phyloP scores from a whole-genome alignment of 306 rosid species.

The Luffa aegyptiaca region DNA sequence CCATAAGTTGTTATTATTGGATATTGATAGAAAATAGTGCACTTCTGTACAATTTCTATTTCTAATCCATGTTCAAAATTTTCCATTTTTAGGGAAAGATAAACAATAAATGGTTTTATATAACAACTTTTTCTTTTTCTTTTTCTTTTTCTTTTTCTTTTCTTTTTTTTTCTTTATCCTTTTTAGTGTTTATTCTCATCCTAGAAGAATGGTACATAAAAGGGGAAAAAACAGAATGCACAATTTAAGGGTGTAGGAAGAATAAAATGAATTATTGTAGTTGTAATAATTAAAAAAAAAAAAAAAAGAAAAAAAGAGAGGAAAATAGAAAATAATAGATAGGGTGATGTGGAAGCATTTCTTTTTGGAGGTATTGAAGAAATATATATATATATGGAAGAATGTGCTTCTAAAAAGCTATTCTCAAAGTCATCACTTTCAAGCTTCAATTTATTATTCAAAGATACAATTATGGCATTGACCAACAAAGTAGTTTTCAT shows the following conservation, averaged over 20 bases:
- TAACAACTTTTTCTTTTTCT: too few relatives aligned
- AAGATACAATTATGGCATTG: neutral
- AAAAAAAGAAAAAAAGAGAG: neutral
- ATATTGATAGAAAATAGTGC: too few relatives aligned
- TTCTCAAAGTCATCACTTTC: conserved; percentile 3
- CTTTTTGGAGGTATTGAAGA: neutral
- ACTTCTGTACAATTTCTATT: neutral
- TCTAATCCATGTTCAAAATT: neutral
- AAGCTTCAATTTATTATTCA: conserved; percentile 4
- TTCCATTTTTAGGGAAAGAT: too few relatives aligned
- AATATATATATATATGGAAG: neutral
- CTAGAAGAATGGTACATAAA: neutral
- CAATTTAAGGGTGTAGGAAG: neutral
- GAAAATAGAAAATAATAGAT: neutral
- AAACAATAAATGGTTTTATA: neutral
- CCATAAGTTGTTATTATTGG: neutral
- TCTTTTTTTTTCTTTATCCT: too few relatives aligned
- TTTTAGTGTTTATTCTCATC: neutral
- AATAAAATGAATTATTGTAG: neutral
- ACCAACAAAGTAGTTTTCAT: neutral
- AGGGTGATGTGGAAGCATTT: neutral
- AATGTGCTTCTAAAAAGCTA: neutral
- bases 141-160: too few relatives aligned
- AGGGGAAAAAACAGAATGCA: neutral
- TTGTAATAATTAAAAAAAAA: neutral